Conservation (phyloP, 805 yeast genomes). For the Candida koratica region DNA sequence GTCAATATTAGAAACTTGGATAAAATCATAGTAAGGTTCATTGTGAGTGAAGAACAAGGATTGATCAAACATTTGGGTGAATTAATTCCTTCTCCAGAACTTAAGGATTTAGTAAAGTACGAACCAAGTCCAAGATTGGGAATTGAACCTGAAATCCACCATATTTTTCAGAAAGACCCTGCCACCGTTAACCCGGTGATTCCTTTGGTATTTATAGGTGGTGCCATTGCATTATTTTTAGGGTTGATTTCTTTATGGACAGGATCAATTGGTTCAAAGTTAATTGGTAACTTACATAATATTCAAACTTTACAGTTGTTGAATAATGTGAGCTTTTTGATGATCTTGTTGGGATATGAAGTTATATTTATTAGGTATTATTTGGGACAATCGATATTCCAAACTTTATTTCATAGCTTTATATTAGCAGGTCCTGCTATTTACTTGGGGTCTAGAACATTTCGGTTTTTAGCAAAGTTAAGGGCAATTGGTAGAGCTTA, state of each 20-base stretch:
- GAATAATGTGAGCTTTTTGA: slow-evolving; percentile 44
- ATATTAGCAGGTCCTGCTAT: slow-evolving; percentile 52
- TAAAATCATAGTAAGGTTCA: slow-evolving; percentile 26
- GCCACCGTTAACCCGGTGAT: slow-evolving; percentile 47
- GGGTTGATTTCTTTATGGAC: slow-evolving; percentile 46
- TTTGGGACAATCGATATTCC: slow-evolving; percentile 56
- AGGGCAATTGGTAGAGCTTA: slow-evolving; percentile 29
- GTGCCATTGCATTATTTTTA: slow-evolving; percentile 39
- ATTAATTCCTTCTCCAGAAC: slow-evolving; percentile 26
- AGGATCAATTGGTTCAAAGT: slow-evolving; percentile 17
- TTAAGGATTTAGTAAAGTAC: slow-evolving; percentile 23
- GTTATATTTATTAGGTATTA: slow-evolving; percentile 54
- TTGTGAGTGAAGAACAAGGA: slow-evolving; percentile 29
- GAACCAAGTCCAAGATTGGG: slow-evolving; percentile 39
- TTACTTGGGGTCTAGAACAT: slow-evolving; percentile 62
- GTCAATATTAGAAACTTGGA: slow-evolving; percentile 33
- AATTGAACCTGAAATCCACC: slow-evolving; percentile 57
- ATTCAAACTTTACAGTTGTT: slow-evolving; percentile 32
- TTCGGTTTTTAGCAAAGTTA: slow-evolving; percentile 43
- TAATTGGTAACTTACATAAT: slow-evolving; percentile 32
- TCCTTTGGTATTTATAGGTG: slow-evolving; percentile 48
- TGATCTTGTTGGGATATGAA: slow-evolving; percentile 49
- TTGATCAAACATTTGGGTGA: slow-evolving; percentile 27
- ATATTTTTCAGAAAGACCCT: slow-evolving; percentile 55
- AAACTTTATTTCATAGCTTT: slow-evolving; percentile 46